phyloP scores from a whole-genome alignment of 2,329 filamentous ascomycete species.

The Passalora sequoiae region DNA sequence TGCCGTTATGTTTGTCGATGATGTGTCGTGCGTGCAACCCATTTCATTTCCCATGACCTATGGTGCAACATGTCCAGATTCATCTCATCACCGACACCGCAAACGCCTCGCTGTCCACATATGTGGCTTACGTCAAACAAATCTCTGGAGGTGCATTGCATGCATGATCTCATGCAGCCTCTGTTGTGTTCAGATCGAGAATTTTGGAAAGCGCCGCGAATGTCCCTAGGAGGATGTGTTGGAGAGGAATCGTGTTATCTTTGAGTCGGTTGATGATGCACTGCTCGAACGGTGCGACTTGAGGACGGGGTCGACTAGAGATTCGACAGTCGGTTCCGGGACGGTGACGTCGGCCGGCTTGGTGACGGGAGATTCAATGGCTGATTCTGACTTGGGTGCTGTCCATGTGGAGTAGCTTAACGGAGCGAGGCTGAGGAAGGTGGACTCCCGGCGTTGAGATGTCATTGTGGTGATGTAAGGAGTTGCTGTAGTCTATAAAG shows the following conservation, averaged over 20 bases:
- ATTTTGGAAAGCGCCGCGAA: no score
- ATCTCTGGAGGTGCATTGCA: no score
- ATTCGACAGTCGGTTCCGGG: neutral
- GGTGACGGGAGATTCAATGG: conserved; percentile 1
- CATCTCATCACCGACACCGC: no score
- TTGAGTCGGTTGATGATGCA: conserved; percentile 12
- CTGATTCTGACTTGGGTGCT: conserved; percentile 11
- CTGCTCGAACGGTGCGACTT: conserved; percentile 20
- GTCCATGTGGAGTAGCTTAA: conserved; percentile 16
- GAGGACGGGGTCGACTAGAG: conserved; percentile 11
- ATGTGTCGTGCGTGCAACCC: no score
- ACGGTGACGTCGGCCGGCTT: conserved; percentile 1
- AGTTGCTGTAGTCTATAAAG: no score
- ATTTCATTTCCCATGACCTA: no score
- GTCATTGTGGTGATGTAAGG: conserved; percentile 9
- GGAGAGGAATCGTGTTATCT: conserved; percentile 12
- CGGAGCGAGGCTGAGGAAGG: conserved; percentile 20
- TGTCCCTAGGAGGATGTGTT: conserved; percentile 15
- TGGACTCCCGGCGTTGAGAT: conserved; percentile 16
- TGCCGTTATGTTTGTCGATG: no score
- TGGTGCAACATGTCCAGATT: no score
- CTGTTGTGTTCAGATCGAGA: neutral
- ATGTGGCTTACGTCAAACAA: no score
- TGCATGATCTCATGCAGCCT: neutral
- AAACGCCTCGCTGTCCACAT: no score